Evolutionary conservation across 2,329 filamentous ascomycete species (phyloP), one percentile per base, ranked within the genome.

Genomic region (Tolypocladium album): DNA sequence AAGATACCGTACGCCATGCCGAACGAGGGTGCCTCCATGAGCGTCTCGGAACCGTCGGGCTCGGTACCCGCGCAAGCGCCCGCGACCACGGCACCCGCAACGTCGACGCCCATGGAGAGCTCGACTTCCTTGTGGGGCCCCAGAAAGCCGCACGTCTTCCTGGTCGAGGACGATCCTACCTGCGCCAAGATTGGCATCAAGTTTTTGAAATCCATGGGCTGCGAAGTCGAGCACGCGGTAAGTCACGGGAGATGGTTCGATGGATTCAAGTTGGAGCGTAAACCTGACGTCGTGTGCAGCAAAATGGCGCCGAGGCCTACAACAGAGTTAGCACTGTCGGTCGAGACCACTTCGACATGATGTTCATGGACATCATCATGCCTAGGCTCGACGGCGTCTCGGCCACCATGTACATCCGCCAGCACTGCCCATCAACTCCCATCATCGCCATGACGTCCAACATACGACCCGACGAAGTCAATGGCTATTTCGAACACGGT

Each of bases 401-500:
- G 20, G 93, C 94, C 3, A 96, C 92, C 60, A 90, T 94, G 69
- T 86, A 96, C 63, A 97, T 99, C 65, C 86, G 93, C 58, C 90
- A 96, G 69, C 90, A 93, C 63, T 87, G 92, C 64, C 84, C 86
- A 43, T 84, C 87, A 7, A 87, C 89, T 24, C 94, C 94, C 0
- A 95, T 99, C 67, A 90, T 99, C 61, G 94, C 94, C 55, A 97
- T 99, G 94, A 99, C 94, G 3, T 97, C 93, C 4, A 99, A 97
- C 70, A 97, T 99, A 64, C 85, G 94, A 64, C 92, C 91, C 62
- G 93, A 97, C 68, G 94, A 99, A 71, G 95, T 97, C 63, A 90
- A 93, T 59, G 92, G 95, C 77, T 99, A 99, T 72, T 97, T 97
- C 77, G 88, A 93, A 68, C 92, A 96, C 76, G 94, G 92, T 94